phyloP scores from a whole-genome alignment of 192 early-diverging fungal species.

The Backusella morwellensis region DNA sequence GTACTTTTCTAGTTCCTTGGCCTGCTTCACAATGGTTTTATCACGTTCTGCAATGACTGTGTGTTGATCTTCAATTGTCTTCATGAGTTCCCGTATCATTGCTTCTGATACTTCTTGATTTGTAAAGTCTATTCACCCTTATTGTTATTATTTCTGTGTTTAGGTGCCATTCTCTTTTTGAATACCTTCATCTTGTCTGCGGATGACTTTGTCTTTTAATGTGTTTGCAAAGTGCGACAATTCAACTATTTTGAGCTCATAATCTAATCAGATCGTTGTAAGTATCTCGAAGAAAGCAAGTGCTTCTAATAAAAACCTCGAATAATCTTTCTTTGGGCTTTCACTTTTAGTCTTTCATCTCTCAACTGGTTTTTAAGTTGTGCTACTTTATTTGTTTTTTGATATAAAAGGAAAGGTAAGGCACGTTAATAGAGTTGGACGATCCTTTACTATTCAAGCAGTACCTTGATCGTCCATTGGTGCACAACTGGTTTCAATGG shows the following conservation, averaged over 20 bases:
- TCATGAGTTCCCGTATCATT: neutral
- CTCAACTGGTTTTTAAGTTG: neutral
- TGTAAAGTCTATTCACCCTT: neutral
- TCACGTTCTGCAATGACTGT: neutral
- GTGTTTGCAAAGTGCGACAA: neutral
- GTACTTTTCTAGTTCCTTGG: neutral
- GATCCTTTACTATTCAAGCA: neutral
- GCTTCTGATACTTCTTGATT: neutral
- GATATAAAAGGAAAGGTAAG: too few relatives aligned
- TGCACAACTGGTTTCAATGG: neutral
- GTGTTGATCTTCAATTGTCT: neutral
- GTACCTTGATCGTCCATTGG: neutral
- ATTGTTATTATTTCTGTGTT: neutral
- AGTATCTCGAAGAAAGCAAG: neutral
- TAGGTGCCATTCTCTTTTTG: neutral
- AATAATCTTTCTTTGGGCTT: neutral
- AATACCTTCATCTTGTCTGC: neutral
- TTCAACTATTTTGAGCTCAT: neutral
- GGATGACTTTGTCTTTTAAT: neutral
- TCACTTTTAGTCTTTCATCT: neutral
- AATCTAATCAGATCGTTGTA: neutral
- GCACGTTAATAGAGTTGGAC: neutral
- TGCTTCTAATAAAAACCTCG: neutral
- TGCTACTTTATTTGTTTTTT: neutral
- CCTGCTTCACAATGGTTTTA: neutral